phyloP scores from a whole-genome alignment of 768 basidiomycete species.

The Tricholoma saponaceum region DNA sequence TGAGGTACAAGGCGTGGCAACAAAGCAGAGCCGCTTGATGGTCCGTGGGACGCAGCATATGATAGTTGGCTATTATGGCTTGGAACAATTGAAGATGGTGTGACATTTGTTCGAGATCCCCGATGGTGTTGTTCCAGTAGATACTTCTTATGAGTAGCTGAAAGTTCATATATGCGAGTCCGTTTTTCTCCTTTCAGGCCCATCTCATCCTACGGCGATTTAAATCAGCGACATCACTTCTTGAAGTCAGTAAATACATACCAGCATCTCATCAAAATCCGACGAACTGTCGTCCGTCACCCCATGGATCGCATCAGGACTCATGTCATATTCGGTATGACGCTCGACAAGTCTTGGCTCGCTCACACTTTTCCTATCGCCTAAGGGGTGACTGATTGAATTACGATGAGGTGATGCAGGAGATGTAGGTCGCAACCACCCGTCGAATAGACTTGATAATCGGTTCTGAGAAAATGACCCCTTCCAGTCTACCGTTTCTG shows the following conservation, averaged over 20 bases:
- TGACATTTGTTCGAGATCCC: conserved; percentile 27
- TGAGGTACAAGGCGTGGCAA: conserved; percentile 70
- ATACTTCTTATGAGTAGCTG: conserved; percentile 61
- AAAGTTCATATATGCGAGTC: conserved; percentile 55
- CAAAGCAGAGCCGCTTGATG: conserved; percentile 52
- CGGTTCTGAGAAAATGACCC: conserved; percentile 54
- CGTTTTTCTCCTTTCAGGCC: conserved; percentile 71
- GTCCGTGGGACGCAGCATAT: conserved; percentile 52
- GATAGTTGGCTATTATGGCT: conserved; percentile 26
- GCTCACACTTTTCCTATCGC: conserved; percentile 62
- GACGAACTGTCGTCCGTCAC: conserved; percentile 34
- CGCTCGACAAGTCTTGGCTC: conserved; percentile 62
- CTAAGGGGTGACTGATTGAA: conserved; percentile 27
- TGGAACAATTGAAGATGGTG: conserved; percentile 21
- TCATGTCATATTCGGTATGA: conserved; percentile 28
- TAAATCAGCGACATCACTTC: conserved; percentile 6
- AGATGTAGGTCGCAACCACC: conserved; percentile 53
- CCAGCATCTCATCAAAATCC: conserved; percentile 70
- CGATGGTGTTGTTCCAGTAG: conserved; percentile 59
- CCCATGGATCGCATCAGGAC: conserved; percentile 17
- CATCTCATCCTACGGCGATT: conserved; percentile 54
- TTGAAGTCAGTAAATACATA: conserved; percentile 19
- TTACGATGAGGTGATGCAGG: conserved; percentile 32
- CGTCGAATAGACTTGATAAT: conserved; percentile 62
- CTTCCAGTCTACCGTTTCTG: conserved; percentile 41